Percentiles rank a stretch among this genome's conserved stretches.
These are phyloP conservation scores for Coemansia sp. DNA, from an alignment of 192 early-diverging fungal species.

Conservation along the genomic window DNA sequence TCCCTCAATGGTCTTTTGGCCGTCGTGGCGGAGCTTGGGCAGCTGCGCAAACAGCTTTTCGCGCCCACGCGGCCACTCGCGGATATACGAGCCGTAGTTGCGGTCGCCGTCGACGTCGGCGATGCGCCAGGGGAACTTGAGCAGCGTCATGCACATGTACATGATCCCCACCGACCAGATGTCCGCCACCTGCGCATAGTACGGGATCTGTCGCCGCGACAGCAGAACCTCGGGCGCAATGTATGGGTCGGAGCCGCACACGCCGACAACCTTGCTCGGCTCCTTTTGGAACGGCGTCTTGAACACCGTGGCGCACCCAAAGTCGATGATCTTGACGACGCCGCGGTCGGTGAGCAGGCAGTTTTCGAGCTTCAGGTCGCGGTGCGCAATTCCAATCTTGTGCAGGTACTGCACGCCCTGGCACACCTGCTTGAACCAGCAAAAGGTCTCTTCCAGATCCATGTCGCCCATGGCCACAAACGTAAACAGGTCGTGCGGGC, in stretches of 20 bases:
- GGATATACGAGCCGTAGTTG: slow-evolving; percentile 56
- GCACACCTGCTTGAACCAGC: slow-evolving; percentile 82
- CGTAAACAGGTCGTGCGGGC: slow-evolving; percentile 82
- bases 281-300: slow-evolving; percentile 74
- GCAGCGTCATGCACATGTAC: slow-evolving; percentile 68
- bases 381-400: slow-evolving; percentile 85
- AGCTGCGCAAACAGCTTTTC: slow-evolving; percentile 54
- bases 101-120: slow-evolving; percentile 55
- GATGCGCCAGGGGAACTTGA: slow-evolving; percentile 66
- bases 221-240: slow-evolving; percentile 87
- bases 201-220: slow-evolving; percentile 55
- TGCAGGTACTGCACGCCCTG: slow-evolving; percentile 86
- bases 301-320: slow-evolving; percentile 89
- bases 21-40: slow-evolving; percentile 54
- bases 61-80: slow-evolving; percentile 51
- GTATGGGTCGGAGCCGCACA: slow-evolving; percentile 90
- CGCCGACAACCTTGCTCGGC: slow-evolving; percentile 63
- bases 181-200: slow-evolving; percentile 80
- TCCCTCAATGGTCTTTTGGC: slow-evolving; percentile 56
- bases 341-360: slow-evolving; percentile 69
- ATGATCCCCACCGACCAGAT: slow-evolving; percentile 91
- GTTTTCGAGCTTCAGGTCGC: slow-evolving; percentile 92
- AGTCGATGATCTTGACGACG: slow-evolving; percentile 92
- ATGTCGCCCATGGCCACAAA: slow-evolving; percentile 73
- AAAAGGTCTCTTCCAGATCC: slow-evolving; percentile 75